Evolutionary conservation across 805 yeast species (phyloP), one percentile per base, ranked within the genome.

Genomic region (Metschnikowia similis): DNA sequence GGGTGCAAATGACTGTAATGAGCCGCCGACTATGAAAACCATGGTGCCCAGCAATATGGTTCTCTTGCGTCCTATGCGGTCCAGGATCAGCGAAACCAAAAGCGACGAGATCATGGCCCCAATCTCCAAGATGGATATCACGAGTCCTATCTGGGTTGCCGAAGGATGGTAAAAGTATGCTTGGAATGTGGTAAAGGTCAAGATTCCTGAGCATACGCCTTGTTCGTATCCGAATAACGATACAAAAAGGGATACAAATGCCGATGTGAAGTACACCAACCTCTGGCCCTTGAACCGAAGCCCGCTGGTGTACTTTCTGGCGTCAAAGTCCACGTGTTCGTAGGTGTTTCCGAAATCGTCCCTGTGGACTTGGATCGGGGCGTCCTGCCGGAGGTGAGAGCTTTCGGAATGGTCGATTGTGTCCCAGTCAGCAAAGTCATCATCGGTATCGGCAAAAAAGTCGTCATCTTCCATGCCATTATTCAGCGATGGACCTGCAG

Each of bases 191-290:
- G 75, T 77, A 45, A 87, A 89, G 1, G 94, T 86, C 47, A 91
- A 71, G 41, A 91, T 82, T 2, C 96, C 96, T 42, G 90, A 83
- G 81, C 91, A 88, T 44, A 89, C 96, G 50, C 97, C 97, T 67
- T 90, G 77, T 52, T 72, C 76, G 57, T 58, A 58, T 9, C 61
- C 61, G 16, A 58, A 58, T 10, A 58, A 51, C 36, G 75, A 70
- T 13, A 72, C 76, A 50, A 72, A 72, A 13, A 72, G 56, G 44
- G 77, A 72, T 8, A 73, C 76, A 54, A 72, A 73, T 6, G 74
- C 77, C 3, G 76, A 70, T 8, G 76, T 73, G 60, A 72, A 72
- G 55, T 73, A 72, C 21, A 73, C 76, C 45, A 73, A 56, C 37
- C 62, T 55, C 41, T 59, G 69, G 29, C 77, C 77, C 56, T 72